These are phyloP conservation scores for rapeseed (Brassica napus) DNA, from an alignment of 345 rosid genomes.

Conservation along the genomic window DNA sequence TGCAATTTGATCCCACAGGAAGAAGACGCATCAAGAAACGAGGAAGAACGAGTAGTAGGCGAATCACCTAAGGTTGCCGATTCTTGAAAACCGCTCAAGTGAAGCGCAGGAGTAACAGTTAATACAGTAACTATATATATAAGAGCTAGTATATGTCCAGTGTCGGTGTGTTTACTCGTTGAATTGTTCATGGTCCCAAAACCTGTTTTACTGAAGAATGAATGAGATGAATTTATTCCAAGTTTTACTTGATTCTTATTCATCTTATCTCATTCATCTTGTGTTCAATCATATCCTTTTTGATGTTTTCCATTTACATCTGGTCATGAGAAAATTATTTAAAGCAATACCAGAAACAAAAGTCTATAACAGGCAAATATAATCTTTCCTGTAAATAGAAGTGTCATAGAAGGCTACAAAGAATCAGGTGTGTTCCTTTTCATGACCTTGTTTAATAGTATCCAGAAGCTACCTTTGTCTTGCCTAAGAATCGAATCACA, in stretches of 20 bases:
- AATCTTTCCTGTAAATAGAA: neutral
- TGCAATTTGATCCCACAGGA: slow-evolving; percentile 65
- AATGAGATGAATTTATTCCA: neutral
- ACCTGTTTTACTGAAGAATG: neutral
- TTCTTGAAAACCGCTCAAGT: slow-evolving; percentile 3
- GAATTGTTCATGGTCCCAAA: neutral
- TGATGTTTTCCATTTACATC: neutral
- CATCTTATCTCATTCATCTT: neutral
- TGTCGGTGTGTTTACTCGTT: neutral
- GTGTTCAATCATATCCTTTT: neutral
- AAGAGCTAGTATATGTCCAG: neutral
- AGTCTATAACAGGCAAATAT: neutral
- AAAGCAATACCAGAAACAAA: neutral
- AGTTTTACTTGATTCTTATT: neutral
- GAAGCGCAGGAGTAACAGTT: neutral
- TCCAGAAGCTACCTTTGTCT: neutral
- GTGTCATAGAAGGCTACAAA: neutral
- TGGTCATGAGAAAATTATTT: neutral
- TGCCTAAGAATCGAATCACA: neutral
- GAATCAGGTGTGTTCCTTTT: neutral
- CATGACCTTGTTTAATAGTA: neutral
- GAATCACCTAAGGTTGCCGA: slow-evolving; percentile 50
- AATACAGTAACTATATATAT: neutral
- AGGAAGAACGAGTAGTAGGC: slow-evolving; percentile 37
- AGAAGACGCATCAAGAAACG: slow-evolving; percentile 43